Evolutionary conservation across 768 basidiomycete species (phyloP).

Genomic region (Hericium coralloides): DNA sequence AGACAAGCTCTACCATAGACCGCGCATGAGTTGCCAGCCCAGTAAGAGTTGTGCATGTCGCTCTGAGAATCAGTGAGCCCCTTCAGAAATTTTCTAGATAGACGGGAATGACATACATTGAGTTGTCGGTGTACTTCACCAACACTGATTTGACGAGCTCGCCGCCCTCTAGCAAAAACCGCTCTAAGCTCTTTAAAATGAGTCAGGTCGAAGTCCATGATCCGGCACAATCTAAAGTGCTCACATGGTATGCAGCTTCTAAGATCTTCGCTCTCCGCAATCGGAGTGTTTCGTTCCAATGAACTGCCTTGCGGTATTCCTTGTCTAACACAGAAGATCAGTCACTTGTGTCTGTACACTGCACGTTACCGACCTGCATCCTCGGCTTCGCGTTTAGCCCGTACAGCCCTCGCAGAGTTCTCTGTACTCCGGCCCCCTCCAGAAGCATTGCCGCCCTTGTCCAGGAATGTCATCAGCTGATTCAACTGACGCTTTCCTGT

Average conservation of each 20-base stretch:
- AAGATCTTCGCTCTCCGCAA: conserved; percentile 75
- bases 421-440: conserved; percentile 49
- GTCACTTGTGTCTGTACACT: not conserved
- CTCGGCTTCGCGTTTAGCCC: conserved; percentile 83
- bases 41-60: conserved; percentile 67
- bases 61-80: conserved; percentile 32
- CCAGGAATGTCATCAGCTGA: conserved; percentile 78
- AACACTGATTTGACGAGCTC: conserved; percentile 53
- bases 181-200: conserved; percentile 59
- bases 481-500: conserved; percentile 81
- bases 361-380: conserved; percentile 59
- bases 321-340: conserved; percentile 44
- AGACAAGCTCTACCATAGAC: conserved; percentile 54
- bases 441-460: conserved; percentile 64
- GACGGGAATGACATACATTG: conserved; percentile 41
- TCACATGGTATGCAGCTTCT: conserved; percentile 71
- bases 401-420: conserved; percentile 63
- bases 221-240: conserved; percentile 11
- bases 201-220: not conserved
- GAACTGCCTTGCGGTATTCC: conserved; percentile 83
- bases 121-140: conserved; percentile 69
- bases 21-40: conserved; percentile 63
- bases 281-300: conserved; percentile 88
- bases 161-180: conserved; percentile 68
- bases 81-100: not conserved